A percentile compares a stretch with the other conserved stretches of the same genome.
phyloP scores from a whole-genome alignment of 495 filamentous ascomycete species.

The Parathielavia hyrcaniae region DNA sequence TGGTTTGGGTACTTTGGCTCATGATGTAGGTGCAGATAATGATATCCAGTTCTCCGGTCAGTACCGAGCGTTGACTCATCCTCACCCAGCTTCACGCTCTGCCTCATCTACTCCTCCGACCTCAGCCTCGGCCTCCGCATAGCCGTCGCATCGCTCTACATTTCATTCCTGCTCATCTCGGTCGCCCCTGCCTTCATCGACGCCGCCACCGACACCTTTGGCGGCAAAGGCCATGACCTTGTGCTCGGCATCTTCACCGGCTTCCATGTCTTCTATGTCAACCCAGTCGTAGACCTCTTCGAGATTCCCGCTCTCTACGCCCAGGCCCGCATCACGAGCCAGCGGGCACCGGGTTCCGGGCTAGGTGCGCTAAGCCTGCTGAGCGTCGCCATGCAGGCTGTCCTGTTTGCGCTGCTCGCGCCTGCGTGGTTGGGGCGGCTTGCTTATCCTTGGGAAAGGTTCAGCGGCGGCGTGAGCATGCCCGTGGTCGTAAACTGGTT shows the following conservation, averaged over 20 bases:
- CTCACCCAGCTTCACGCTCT: background rate
- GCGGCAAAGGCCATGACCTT: background rate
- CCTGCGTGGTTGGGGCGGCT: conserved; percentile 2
- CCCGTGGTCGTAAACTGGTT: too few species aligned
- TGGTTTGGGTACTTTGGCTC: background rate
- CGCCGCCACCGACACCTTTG: background rate
- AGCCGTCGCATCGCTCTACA: background rate
- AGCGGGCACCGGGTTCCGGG: conserved; percentile 1
- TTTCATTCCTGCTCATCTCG: background rate
- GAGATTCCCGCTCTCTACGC: background rate
- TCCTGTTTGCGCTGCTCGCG: background rate
- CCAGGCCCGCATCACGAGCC: background rate
- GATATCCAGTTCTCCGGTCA: background rate
- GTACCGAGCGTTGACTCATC: background rate
- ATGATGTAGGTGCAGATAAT: background rate
- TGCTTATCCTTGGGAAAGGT: background rate
- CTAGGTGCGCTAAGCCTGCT: conserved; percentile 1
- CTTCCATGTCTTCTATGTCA: background rate
- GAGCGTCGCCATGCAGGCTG: background rate
- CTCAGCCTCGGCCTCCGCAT: background rate
- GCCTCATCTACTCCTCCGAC: background rate
- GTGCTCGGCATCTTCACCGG: background rate
- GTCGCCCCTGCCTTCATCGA: background rate
- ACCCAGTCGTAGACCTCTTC: background rate
- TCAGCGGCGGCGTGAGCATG: background rate